These are phyloP conservation scores for Arachis monticola DNA, from an alignment of 331 rosid genomes.

Conservation along the genomic window DNA sequence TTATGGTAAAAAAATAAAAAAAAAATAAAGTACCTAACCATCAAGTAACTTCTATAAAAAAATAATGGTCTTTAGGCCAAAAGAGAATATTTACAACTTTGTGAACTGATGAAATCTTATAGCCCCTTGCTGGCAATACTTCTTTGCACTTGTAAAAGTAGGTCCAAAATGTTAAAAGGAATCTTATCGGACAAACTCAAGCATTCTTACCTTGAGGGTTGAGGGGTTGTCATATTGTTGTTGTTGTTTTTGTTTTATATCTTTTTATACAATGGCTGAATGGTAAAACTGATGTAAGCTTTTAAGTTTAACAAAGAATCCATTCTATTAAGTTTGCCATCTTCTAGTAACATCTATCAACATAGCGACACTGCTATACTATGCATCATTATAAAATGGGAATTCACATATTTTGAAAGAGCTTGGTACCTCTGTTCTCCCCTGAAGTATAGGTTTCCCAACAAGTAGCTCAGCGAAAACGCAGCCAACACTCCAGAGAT, in stretches of 20 bases:
- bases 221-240: background rate
- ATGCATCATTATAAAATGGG: background rate
- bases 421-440: slow-evolving; percentile 81
- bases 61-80: background rate
- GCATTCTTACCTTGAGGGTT: background rate
- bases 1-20: background rate
- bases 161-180: background rate
- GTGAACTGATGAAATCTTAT: background rate
- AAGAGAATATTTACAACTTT: slow-evolving; percentile 10
- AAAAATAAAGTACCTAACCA: background rate
- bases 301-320: background rate
- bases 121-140: slow-evolving; percentile 5
- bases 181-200: slow-evolving; percentile 11
- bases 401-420: slow-evolving; percentile 1
- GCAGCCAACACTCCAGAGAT: slow-evolving; percentile 97
- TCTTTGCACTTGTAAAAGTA: background rate
- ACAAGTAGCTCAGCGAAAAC: slow-evolving; percentile 86
- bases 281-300: background rate
- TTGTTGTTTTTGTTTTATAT: background rate
- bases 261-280: background rate
- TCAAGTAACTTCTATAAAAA: background rate
- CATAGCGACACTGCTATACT: slow-evolving; percentile 15
- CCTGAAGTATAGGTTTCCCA: slow-evolving; percentile 87
- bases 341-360: slow-evolving; percentile 2
- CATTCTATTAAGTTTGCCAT: background rate